Evolutionary conservation across 768 basidiomycete genomes (phyloP).

Genomic region (Coprinopsis strossmayeri): DNA sequence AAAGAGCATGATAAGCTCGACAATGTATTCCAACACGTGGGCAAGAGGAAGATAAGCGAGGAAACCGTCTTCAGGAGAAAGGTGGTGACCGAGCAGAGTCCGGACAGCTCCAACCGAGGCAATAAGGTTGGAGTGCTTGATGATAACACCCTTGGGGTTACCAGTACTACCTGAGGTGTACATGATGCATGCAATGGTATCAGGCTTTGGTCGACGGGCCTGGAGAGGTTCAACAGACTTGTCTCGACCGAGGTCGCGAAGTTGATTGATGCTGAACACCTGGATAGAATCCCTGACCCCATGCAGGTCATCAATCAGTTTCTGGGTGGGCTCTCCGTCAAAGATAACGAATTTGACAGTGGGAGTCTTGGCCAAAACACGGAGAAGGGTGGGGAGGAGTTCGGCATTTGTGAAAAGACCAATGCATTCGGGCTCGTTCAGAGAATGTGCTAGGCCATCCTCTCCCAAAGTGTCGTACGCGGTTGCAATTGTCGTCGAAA

Average conservation of each 20-base stretch:
- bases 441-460: slow-evolving; percentile 80
- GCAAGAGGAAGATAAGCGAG: slow-evolving; percentile 92
- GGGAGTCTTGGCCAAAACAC: slow-evolving; percentile 67
- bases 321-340: slow-evolving; percentile 59
- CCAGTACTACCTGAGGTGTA: slow-evolving; percentile 89
- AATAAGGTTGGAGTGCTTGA: slow-evolving; percentile 82
- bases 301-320: slow-evolving; percentile 54
- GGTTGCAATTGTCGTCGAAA: slow-evolving; percentile 82
- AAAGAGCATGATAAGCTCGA: slow-evolving; percentile 74
- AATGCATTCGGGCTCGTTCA: slow-evolving; percentile 75
- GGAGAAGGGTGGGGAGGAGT: slow-evolving; percentile 70
- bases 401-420: slow-evolving; percentile 91
- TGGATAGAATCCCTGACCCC: slow-evolving; percentile 50
- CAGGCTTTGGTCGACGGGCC: slow-evolving; percentile 35
- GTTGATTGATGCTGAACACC: slow-evolving; percentile 60
- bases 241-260: slow-evolving; percentile 59
- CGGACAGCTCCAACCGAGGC: slow-evolving; percentile 83
- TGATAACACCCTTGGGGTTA: slow-evolving; percentile 88
- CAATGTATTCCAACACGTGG: slow-evolving; percentile 93
- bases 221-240: slow-evolving; percentile 48
- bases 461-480: slow-evolving; percentile 96
- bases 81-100: slow-evolving; percentile 61
- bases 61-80: slow-evolving; percentile 56
- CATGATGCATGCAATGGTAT: slow-evolving; percentile 48
- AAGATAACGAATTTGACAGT: slow-evolving; percentile 78